Percentiles rank a stretch among this genome's conserved stretches.
Conservation (phyloP, 352 stramenopile species). For the Pythium dissimile region DNA sequence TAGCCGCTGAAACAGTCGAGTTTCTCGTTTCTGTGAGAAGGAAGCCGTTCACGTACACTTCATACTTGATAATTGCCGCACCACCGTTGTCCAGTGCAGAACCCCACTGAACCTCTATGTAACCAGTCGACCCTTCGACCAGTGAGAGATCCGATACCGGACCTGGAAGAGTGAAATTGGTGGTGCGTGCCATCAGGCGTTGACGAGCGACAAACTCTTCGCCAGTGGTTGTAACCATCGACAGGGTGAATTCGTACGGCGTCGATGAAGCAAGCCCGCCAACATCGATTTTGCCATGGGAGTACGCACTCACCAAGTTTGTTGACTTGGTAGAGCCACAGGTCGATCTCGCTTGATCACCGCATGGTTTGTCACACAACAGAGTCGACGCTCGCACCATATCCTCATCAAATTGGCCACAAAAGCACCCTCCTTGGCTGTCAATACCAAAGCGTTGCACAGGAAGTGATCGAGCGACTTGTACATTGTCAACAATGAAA, state of each 20-base stretch:
- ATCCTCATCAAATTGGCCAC: conserved; percentile 20
- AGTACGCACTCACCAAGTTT: conserved; percentile 30
- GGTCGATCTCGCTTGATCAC: background rate
- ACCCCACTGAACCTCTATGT: conserved; percentile 48
- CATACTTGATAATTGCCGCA: conserved; percentile 28
- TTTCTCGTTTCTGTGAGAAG: conserved; percentile 23
- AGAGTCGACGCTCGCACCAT: conserved; percentile 2
- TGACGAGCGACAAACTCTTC: conserved; percentile 33
- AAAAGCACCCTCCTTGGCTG: conserved; percentile 34
- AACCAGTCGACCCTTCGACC: conserved; percentile 22
- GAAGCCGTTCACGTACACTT: conserved; percentile 46
- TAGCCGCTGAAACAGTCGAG: conserved; percentile 19
- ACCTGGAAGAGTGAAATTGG: conserved; percentile 30
- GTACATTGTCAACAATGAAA: conserved; percentile 36
- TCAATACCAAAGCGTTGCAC: conserved; percentile 30
- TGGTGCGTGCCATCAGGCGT: conserved; percentile 29
- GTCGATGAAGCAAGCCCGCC: conserved; percentile 27
- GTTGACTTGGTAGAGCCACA: conserved; percentile 7
- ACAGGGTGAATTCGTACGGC: conserved; percentile 35
- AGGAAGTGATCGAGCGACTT: background rate
- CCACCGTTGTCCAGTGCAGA: conserved; percentile 40
- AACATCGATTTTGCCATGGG: conserved; percentile 29
- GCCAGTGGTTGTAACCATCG: conserved; percentile 23
- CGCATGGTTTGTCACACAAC: conserved; percentile 19
- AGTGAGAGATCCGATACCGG: conserved; percentile 27